Base-by-base conservation (phyloP, 345 rosid species). In the Aurinia saxatilis region DNA sequence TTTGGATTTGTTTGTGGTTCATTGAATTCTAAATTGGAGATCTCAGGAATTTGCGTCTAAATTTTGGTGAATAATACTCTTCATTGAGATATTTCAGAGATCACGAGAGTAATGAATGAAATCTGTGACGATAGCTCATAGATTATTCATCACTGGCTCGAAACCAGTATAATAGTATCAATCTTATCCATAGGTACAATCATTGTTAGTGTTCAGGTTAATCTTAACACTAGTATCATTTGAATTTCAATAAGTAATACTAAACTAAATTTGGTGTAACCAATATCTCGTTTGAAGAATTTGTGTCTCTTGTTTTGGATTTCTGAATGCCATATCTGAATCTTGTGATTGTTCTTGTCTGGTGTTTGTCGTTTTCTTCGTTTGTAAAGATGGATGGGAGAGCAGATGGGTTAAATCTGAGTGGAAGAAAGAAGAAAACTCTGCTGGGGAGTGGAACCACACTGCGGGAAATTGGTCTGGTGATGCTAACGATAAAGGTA, bases 381-480 rank as follows among this genome's bases (percentile, higher is more conserved):
- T 55, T 6, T 48, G 5, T 60, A 34, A 36, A 93, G 99, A 86
- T 70, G 99, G 99, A 73, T 93, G 99, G 99, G 96, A 90, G 72
- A 87, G 11, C 11, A 71, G 87, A 34, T 93, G 99, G 97, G 96
- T 90, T 21, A 77, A 63, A 63, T 90, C 99, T 35, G 96, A 90
- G 12, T 90, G 97, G 99, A 93, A 87, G 79, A 87, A 70, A 67
- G 96, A 93, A 60, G 99, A 93, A 19, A 82, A 74, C 48, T 25
- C 75, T 67, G 99, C 95, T 35, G 97, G 99, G 50, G 90, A 79
- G 69, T 93, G 97, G 97, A 93, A 83, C 61, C 82, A 77, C 78
- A 90, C 99, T 7, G 66, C 99, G 10, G 99, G 99, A 13, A 87
- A 93, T 57, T 90, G 99, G 99, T 75, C 75, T 33, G 99, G 97